Evolutionary conservation across 2,329 filamentous ascomycete species (phyloP).

Genomic region (Penicillium polonicum): DNA sequence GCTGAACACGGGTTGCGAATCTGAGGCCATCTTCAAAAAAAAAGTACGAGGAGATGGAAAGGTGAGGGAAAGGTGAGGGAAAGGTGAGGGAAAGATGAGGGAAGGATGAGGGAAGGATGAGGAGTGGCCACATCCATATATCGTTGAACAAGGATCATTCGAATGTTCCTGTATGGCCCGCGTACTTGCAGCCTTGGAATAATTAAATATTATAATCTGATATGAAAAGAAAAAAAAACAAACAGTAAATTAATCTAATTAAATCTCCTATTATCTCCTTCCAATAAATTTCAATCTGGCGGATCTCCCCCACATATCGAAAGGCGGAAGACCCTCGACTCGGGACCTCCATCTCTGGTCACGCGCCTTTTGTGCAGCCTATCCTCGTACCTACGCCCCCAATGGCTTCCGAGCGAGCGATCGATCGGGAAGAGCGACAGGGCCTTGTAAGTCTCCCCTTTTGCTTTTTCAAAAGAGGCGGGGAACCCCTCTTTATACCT

Average conservation of each 20-base stretch:
- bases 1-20: too few relatives aligned
- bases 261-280: neutral
- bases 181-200: conserved; percentile 1
- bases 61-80: too few relatives aligned
- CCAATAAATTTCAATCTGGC: neutral
- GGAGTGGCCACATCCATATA: too few relatives aligned
- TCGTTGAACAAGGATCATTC: neutral
- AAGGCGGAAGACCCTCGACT: conserved; percentile 28
- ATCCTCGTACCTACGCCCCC: conserved; percentile 49
- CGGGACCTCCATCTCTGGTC: conserved; percentile 32
- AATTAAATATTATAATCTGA: neutral
- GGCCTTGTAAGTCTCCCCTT: conserved; percentile 45
- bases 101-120: too few relatives aligned
- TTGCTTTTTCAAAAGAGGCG: conserved; percentile 10
- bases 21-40: too few relatives aligned
- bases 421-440: conserved; percentile 51
- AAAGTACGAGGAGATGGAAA: too few relatives aligned
- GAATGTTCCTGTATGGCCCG: conserved; percentile 1
- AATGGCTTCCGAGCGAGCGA: conserved; percentile 47
- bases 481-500: conserved; percentile 1
- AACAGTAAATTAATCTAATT: neutral
- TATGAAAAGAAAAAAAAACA: neutral
- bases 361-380: conserved; percentile 51
- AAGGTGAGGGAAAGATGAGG: too few relatives aligned
- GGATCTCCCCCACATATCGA: conserved; percentile 17